Evolutionary conservation across 2,329 filamentous ascomycete species (phyloP).

Genomic region (Calonectria fujianensis): DNA sequence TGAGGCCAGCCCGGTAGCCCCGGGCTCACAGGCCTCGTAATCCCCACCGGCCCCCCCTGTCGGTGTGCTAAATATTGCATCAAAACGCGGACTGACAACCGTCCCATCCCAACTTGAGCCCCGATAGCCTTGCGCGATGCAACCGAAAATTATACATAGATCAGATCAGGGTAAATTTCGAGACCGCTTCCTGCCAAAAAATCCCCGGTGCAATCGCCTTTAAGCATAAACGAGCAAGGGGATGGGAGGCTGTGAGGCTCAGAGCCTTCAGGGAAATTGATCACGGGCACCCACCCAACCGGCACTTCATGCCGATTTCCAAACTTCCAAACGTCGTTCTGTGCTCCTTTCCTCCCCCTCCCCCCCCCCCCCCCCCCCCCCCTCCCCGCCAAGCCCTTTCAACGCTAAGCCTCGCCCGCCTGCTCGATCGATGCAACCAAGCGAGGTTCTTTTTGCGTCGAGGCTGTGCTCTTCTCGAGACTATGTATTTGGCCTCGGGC

Average conservation of each 20-base stretch:
- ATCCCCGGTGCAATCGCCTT: background rate
- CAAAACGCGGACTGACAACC: constrained; percentile 12
- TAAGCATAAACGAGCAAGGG: constrained; percentile 19
- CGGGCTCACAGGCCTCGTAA: constrained; percentile 1
- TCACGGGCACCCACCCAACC: background rate
- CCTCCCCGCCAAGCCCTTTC: background rate
- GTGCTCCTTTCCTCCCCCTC: too few relatives aligned
- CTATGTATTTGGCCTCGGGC: background rate
- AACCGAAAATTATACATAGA: constrained; percentile 19
- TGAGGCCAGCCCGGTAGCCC: background rate
- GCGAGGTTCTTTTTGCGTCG: background rate
- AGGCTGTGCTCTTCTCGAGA: background rate
- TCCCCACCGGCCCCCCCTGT: background rate
- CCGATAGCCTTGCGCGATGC: background rate
- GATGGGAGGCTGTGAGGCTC: background rate
- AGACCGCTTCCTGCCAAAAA: background rate
- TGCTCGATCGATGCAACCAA: constrained; percentile 1
- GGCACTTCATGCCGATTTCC: background rate
- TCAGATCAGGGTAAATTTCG: background rate
- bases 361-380: too few relatives aligned
- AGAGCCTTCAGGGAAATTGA: background rate
- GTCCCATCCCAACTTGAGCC: background rate
- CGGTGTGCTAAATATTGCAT: constrained; percentile 22
- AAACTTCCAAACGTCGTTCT: background rate
- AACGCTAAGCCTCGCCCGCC: background rate